Evolutionary conservation across 371 early-diverging fungal species (phyloP).

Genomic region (Rhizopus delemar): DNA sequence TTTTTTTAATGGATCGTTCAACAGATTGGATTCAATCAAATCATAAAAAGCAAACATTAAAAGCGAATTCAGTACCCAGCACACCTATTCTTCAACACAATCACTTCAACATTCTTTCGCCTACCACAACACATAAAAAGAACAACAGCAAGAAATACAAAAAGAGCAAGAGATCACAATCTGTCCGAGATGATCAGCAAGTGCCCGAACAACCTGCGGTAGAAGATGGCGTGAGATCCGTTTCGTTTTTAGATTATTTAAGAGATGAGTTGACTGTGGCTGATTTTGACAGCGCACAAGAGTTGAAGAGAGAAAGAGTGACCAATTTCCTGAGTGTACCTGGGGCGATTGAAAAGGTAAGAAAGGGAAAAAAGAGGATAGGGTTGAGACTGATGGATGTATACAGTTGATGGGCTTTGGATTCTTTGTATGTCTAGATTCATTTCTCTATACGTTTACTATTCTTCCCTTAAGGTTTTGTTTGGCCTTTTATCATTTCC

Average conservation of each 20-base stretch:
- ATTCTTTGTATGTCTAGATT: constrained; percentile 88
- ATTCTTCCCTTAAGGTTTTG: constrained; percentile 88
- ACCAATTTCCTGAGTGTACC: constrained; percentile 84
- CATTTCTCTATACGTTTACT: constrained; percentile 91
- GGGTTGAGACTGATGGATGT: not conserved
- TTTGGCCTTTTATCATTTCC: constrained; percentile 60
- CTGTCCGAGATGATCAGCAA: too few relatives aligned
- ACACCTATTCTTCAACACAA: too few relatives aligned
- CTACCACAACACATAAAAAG: too few relatives aligned
- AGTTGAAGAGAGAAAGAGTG: constrained; percentile 81
- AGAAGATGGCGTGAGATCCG: too few relatives aligned
- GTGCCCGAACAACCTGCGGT: too few relatives aligned
- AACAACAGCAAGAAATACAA: too few relatives aligned
- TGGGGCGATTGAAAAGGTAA: constrained; percentile 78
- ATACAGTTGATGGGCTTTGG: constrained; percentile 83
- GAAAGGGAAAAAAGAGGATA: not conserved
- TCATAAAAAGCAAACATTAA: too few relatives aligned
- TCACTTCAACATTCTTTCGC: too few relatives aligned
- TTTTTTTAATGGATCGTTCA: too few relatives aligned
- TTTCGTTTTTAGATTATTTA: constrained; percentile 60
- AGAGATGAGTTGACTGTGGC: constrained; percentile 72
- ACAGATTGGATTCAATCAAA: too few relatives aligned
- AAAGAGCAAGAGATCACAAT: too few relatives aligned
- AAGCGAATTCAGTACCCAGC: too few relatives aligned
- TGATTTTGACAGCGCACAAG: constrained; percentile 73